phyloP scores from a whole-genome alignment of 2,329 filamentous ascomycete genomes.

The Botryotinia globosa region DNA sequence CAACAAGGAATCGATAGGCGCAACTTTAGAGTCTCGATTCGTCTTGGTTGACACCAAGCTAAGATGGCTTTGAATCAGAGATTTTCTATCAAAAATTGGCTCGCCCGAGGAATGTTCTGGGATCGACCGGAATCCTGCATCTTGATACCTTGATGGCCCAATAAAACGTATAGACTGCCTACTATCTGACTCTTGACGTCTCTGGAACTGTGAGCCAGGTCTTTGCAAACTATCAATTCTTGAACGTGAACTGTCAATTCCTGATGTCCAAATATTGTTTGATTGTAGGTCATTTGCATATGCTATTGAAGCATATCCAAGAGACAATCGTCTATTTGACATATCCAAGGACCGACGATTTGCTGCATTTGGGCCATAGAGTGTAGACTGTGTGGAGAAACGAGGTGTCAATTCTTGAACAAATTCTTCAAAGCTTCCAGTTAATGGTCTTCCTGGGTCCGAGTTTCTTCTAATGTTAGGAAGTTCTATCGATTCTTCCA shows the following conservation, averaged over 20 bases:
- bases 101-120: not conserved
- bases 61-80: not conserved
- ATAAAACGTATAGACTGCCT: not conserved
- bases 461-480: slow-evolving; percentile 21
- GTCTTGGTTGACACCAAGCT: not conserved
- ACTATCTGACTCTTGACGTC: not conserved
- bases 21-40: not conserved
- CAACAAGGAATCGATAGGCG: not conserved
- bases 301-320: slow-evolving; percentile 23
- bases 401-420: slow-evolving; percentile 3
- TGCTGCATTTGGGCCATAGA: not conserved
- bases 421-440: slow-evolving; percentile 10
- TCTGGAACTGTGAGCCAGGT: not conserved
- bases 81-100: not conserved
- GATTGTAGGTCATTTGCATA: slow-evolving; percentile 27
- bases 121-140: not conserved
- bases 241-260: not conserved
- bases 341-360: not conserved
- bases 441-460: slow-evolving; percentile 21
- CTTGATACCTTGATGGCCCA: not conserved
- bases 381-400: slow-evolving; percentile 14
- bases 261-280: slow-evolving; percentile 28
- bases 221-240: not conserved
- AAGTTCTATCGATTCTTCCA: not conserved
- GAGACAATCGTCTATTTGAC: slow-evolving; percentile 21